These are phyloP conservation scores for Candida xiaguanensis DNA, from an alignment of 805 yeast species.

Conservation along the genomic window DNA sequence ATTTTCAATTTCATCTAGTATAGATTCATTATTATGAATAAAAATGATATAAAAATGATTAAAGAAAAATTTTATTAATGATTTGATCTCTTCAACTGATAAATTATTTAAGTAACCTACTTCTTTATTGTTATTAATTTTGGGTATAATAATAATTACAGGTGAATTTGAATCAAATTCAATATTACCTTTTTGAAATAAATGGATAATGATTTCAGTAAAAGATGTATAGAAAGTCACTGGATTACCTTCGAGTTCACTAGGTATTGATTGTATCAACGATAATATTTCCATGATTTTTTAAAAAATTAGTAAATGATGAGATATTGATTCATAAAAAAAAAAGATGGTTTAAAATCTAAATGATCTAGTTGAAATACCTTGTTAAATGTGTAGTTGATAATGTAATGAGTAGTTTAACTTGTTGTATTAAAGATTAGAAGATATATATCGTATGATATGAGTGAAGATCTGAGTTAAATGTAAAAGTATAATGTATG, in stretches of 20 bases:
- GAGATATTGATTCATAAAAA: neutral
- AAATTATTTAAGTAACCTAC: slow-evolving; percentile 19
- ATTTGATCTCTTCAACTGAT: slow-evolving; percentile 22
- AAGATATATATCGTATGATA: too few relatives aligned
- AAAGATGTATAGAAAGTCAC: neutral
- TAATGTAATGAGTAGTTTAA: too few relatives aligned
- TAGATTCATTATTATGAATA: neutral
- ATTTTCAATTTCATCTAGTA: slow-evolving; percentile 12
- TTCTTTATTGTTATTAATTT: slow-evolving; percentile 2
- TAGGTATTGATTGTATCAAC: neutral
- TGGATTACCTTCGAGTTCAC: neutral
- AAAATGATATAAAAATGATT: slow-evolving; percentile 26
- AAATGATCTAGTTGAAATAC: neutral
- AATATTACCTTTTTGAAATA: slow-evolving; percentile 29
- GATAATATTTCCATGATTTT: slow-evolving; percentile 9
- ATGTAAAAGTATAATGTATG: too few relatives aligned
- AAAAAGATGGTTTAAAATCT: neutral
- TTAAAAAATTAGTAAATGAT: neutral
- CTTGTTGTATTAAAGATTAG: too few relatives aligned
- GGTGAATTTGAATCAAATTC: slow-evolving; percentile 33
- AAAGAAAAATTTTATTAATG: slow-evolving; percentile 34
- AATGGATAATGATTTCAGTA: slow-evolving; percentile 2
- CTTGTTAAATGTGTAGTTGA: too few relatives aligned
- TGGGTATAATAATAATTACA: slow-evolving; percentile 23
- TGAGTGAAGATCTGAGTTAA: too few relatives aligned